Evolutionary conservation across 1,284 basidiomycete genomes (phyloP), one percentile per base, ranked within the genome.

Genomic region (Erythrobasidium hasegawianum): DNA sequence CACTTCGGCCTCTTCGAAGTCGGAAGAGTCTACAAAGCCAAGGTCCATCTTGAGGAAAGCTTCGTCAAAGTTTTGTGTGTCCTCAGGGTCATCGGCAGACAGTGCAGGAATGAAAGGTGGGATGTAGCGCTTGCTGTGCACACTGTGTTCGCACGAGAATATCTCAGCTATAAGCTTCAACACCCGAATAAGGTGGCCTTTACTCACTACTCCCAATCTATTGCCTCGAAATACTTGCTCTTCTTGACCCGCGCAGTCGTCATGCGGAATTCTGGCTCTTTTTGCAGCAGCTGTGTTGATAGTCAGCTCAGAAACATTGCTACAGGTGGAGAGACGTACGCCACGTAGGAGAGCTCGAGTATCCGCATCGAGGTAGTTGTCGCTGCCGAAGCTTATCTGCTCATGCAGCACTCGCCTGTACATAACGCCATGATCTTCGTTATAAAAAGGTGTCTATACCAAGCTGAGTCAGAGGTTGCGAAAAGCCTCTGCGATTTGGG

Each of bases 61-160:
- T 72, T 95, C 90, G 77, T 97, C 95, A 77, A 97, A 98, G 79
- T 97, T 97, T 77, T 92, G 90, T 70, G 90, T 95, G 83, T 98
- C 95, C 75, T 87, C 87, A 71, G 93, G 92, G 77, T 96, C 90
- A 53, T 85, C 84, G 7, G 91, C 90, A 76, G 97, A 90, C 74
- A 94, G 90, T 18, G 89, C 87, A 20, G 95, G 93, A 72, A 94
- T 90, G 82, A 96, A 95, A n/a, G 95, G 95, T 74, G 95, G 92
- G 22, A 93, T 93, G 81, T 94, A 94, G 69, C 91, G 88, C 80
- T 92, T 92, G 79, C 89, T 89, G 78, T 89, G 90, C 73, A 95
- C 89, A 80, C 61, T 71, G 40, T n/a, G 13, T 39, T 29, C 18
- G 27, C 85, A 89, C 90, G 93, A 78, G 92, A 89, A n/a, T n/a